Evolutionary conservation across 176 grass and related monocot genomes (phyloP), one percentile per base, ranked within the genome.

Genomic region (Triticum turgidum): DNA sequence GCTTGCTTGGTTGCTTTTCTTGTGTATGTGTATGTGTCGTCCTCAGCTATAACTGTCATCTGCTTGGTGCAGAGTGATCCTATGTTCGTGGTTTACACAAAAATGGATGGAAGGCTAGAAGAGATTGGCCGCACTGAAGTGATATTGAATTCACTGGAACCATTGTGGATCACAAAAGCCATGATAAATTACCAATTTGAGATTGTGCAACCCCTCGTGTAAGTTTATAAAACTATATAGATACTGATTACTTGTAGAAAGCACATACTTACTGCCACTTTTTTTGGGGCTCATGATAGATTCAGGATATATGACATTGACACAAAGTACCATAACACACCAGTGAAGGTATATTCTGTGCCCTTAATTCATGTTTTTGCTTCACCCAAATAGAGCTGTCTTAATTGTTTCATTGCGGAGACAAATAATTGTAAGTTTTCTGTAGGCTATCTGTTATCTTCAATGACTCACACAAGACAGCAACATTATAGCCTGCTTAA

Each of bases 41-140:
- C 29, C 32, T 25, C 6, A 32, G 77, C 14, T 71, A 67, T 35
- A 82, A 54, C 61, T 82, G 34, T 64, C 51, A 54, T 35, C 39
- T 92, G 5, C 61, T 82, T 87, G 20, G 70, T 86, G 12, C 82
- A 96, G 97, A 98, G 97, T 85, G 97, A 98, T 84, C 94, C 97
- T 49, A 92, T 98, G 94, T 82, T 91, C 80, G 92, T 98, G 37
- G 66, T 96, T 29, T 98, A 94, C 87, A 33, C 69, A 70, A 87
- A 75, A 76, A 90, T 34, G 84, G 86, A 98, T 30, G 83, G 87
- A 82, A 98, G 83, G 78, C 90, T 92, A 77, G 90, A 96, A 89
- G 97, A 98, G 91, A 85, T 98, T 91, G 94, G 94, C 33, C 94
- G 92, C 54, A 98, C 94, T 65, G 97, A 98, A 91, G 94, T 98